These are phyloP conservation scores for Venturia effusa DNA, from an alignment of 2,329 filamentous ascomycete species.

Conservation along the genomic window DNA sequence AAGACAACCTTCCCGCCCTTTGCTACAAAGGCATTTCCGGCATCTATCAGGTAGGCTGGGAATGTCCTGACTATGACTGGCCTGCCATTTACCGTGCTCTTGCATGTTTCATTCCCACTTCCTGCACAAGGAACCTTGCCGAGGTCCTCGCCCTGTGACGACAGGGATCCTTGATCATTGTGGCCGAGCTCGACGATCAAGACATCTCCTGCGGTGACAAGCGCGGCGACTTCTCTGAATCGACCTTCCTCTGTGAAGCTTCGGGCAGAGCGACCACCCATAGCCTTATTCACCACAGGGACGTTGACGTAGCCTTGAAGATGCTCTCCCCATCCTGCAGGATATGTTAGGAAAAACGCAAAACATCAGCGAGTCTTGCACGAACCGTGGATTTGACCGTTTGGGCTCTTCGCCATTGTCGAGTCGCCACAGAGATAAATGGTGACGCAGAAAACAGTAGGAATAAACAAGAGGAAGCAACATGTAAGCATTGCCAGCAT, in stretches of 20 bases:
- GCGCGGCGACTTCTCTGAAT: constrained; percentile 46
- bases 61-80: constrained; percentile 50
- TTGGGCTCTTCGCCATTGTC: constrained; percentile 9
- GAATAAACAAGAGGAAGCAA: background rate
- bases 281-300: constrained; percentile 51
- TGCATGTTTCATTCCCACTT: constrained; percentile 37
- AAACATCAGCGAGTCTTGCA: background rate
- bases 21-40: constrained; percentile 40
- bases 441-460: background rate
- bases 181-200: constrained; percentile 64
- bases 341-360: background rate
- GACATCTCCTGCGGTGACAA: constrained; percentile 48
- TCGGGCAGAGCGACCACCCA: constrained; percentile 54
- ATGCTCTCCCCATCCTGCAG: constrained; percentile 49
- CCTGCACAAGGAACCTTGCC: constrained; percentile 50
- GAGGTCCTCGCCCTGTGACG: constrained; percentile 45
- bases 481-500: background rate
- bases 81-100: constrained; percentile 36
- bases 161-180: constrained; percentile 54
- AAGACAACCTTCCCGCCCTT: constrained; percentile 53
- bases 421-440: constrained; percentile 10
- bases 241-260: constrained; percentile 57
- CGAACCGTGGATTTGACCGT: background rate
- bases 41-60: constrained; percentile 48
- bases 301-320: constrained; percentile 39